Evolutionary conservation across 1,139 yeast species (phyloP), one percentile per base, ranked within the genome.

Genomic region (Nadsonia commutata): DNA sequence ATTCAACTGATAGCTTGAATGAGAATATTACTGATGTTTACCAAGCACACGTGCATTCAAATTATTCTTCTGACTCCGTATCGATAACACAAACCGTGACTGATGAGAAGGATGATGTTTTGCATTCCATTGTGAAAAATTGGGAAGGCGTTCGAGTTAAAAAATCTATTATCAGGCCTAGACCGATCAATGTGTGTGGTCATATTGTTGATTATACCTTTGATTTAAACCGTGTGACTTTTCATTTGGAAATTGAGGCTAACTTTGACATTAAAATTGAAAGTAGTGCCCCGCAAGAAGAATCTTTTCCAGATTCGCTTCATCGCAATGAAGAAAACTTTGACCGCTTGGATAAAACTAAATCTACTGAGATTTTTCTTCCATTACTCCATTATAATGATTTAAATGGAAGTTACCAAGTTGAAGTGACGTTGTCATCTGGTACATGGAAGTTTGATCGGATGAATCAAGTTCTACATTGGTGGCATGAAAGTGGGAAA

Each of bases 141-240:
- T 22, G 19, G 23, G 33, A 22, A 5, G 43, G 42, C 1, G 71
- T 77, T 1, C 65, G 95, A 42, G 93, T 88, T 0, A 68, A 72
- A 2, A 71, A 71, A 45, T 84, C 94, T 0, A 71, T 80, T 2
- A 64, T 82, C 19, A 67, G 95, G 42, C 95, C 95, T 1, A 82
- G 70, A 51, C 76, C 82, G 1, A 58, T 75, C 3, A 73, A 78
- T 2, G 68, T 78, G 0, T 65, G 65, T 40, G 95, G 95, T 1
- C 51, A 52, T 0, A 62, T 65, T n/a, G 59, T 71, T 3, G 57
- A 60, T 19, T 71, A 78, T 9, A 76, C 71, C 43, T 83, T 82
- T 56, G 76, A 78, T 49, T 51, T 80, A 46, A 60, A 62, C 40
- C 56, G 62, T 1, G 63, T 62, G n/a, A 62, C 59, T 37, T 82